A percentile compares a stretch with the other conserved stretches of the same genome.
phyloP scores from a whole-genome alignment of 495 filamentous ascomycete species.

The Parachaetomium inaequale region DNA sequence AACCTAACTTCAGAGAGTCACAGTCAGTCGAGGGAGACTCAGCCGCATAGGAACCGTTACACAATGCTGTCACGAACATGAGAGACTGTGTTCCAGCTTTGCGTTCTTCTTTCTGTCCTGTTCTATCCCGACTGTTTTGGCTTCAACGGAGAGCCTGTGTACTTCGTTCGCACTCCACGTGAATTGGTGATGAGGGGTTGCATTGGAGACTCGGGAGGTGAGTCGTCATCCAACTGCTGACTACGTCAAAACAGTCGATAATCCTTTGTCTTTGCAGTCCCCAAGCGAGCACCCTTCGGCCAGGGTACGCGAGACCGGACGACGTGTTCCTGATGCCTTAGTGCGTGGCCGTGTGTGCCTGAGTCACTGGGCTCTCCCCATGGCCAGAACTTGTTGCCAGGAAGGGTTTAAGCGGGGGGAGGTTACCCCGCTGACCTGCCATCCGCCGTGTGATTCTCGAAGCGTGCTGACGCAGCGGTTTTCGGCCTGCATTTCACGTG shows the following conservation, averaged over 20 bases:
- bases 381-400: not conserved
- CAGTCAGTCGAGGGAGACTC: too few species aligned
- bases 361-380: not conserved
- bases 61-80: not conserved
- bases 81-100: not conserved
- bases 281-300: not conserved
- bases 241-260: not conserved
- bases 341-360: slow-evolving; percentile 1
- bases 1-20: too few species aligned
- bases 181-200: not conserved
- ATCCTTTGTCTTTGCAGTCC: not conserved
- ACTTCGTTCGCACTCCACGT: too few species aligned
- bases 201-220: not conserved
- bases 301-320: not conserved
- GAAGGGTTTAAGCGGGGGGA: not conserved
- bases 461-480: not conserved
- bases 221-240: not conserved
- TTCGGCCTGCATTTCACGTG: not conserved
- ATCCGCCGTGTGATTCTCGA: not conserved
- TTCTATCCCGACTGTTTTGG: not conserved
- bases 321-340: not conserved
- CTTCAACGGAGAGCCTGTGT: not conserved
- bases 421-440: not conserved
- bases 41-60: too few species aligned
- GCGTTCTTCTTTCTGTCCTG: not conserved